Percentiles rank a stretch among this genome's conserved stretches.
These are phyloP conservation scores for Lyophyllum decastes DNA, from an alignment of 768 basidiomycete species.

Conservation along the genomic window DNA sequence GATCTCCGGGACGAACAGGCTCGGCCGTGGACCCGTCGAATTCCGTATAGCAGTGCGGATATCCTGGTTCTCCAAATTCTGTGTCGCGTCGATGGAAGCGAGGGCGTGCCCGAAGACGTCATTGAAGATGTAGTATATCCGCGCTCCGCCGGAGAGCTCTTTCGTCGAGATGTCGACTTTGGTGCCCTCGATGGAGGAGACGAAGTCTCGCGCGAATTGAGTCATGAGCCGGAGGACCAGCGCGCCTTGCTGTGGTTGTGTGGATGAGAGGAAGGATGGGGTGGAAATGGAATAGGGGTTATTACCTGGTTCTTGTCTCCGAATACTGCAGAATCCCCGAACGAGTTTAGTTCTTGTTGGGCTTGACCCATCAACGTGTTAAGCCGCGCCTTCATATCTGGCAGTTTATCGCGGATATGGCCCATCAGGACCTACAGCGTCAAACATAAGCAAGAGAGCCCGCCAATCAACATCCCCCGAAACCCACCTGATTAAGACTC, in stretches of 20 bases:
- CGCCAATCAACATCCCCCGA: background rate
- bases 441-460: too few species aligned
- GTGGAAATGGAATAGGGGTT: background rate
- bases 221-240: slow-evolving; percentile 97
- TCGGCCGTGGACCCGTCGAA: slow-evolving; percentile 95
- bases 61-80: slow-evolving; percentile 90
- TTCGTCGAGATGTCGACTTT: slow-evolving; percentile 96
- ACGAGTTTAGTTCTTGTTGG: slow-evolving; percentile 96
- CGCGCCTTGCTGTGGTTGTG: slow-evolving; percentile 65
- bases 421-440: slow-evolving; percentile 79
- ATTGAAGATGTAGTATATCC: slow-evolving; percentile 99
- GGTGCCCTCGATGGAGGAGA: slow-evolving; percentile 96
- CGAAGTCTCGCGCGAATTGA: slow-evolving; percentile 95
- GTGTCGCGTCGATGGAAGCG: slow-evolving; percentile 84
- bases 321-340: slow-evolving; percentile 90
- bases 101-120: slow-evolving; percentile 96
- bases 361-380: slow-evolving; percentile 99
- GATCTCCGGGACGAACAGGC: slow-evolving; percentile 94
- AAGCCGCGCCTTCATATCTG: slow-evolving; percentile 98
- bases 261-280: slow-evolving; percentile 11
- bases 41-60: slow-evolving; percentile 98
- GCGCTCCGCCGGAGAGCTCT: slow-evolving; percentile 95
- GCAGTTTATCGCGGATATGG: slow-evolving; percentile 97
- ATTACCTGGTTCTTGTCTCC: slow-evolving; percentile 85
- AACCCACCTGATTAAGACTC: slow-evolving; percentile 84